Evolutionary conservation across 805 yeast species (phyloP).

Genomic region (Wickerhamiella azymoides): DNA sequence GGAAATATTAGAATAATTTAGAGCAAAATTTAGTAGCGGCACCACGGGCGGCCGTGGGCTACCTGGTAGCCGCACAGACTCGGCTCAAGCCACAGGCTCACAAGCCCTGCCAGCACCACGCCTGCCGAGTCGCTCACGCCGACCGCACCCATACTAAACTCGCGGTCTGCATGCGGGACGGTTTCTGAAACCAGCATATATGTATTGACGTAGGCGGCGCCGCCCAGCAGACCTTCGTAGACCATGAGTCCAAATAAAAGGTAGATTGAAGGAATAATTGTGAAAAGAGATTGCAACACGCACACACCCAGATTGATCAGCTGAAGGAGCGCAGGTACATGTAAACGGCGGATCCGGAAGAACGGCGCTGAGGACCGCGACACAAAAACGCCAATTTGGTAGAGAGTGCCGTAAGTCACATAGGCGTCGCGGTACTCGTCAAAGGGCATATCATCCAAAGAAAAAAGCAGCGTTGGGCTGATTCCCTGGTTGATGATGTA

Average conservation of each 20-base stretch:
- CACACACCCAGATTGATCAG: slow-evolving; percentile 44
- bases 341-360: slow-evolving; percentile 44
- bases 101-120: slow-evolving; percentile 61
- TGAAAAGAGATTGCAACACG: slow-evolving; percentile 54
- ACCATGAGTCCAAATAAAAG: slow-evolving; percentile 48
- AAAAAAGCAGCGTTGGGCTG: slow-evolving; percentile 75
- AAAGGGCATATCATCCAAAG: slow-evolving; percentile 58
- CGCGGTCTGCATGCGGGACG: slow-evolving; percentile 38
- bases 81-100: slow-evolving; percentile 66
- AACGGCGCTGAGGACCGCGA: slow-evolving; percentile 72
- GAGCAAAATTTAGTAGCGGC: slow-evolving; percentile 38
- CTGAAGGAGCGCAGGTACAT: slow-evolving; percentile 55
- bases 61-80: slow-evolving; percentile 59
- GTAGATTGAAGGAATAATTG: too few relatives aligned
- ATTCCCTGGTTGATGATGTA: slow-evolving; percentile 86
- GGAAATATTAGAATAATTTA: background rate
- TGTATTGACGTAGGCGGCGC: slow-evolving; percentile 80
- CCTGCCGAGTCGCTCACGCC: slow-evolving; percentile 80
- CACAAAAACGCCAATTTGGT: slow-evolving; percentile 84
- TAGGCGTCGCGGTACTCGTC: slow-evolving; percentile 65
- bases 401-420: slow-evolving; percentile 79
- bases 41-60: slow-evolving; percentile 65
- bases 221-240: slow-evolving; percentile 83
- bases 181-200: slow-evolving; percentile 62
- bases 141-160: slow-evolving; percentile 71